phyloP scores from a whole-genome alignment of 208 protist genomes.

The Acanthamoeba quina region DNA sequence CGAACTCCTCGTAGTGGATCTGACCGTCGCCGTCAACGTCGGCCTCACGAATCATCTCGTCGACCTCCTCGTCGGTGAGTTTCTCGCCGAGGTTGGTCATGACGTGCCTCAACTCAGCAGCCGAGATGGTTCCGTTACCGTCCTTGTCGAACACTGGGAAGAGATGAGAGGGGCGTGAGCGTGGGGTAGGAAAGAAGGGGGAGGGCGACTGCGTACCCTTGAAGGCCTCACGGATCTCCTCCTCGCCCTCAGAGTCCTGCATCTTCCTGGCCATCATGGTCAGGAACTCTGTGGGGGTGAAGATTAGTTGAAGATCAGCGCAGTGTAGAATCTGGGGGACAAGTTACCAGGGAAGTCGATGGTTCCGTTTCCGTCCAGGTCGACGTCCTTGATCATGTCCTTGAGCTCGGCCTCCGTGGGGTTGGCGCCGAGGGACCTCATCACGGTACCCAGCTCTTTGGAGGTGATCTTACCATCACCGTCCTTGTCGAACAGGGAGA shows the following conservation, averaged over 20 bases:
- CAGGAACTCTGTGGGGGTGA: conserved; percentile 87
- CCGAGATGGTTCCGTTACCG: conserved; percentile 82
- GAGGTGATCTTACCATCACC: conserved; percentile 97
- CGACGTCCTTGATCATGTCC: conserved; percentile 97
- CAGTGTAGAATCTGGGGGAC: too few relatives aligned
- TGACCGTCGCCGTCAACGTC: conserved; percentile 93
- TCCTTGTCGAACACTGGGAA: conserved; percentile 90
- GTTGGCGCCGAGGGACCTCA: conserved; percentile 98
- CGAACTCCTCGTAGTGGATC: conserved; percentile 92
- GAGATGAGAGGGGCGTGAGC: neutral
- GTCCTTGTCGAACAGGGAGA: conserved; percentile 99
- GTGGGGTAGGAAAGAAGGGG: neutral
- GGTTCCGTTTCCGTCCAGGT: conserved; percentile 97
- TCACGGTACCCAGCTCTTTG: conserved; percentile 98
- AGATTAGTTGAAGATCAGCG: too few relatives aligned
- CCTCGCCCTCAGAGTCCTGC: conserved; percentile 89
- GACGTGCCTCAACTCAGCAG: conserved; percentile 93
- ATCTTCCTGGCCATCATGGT: conserved; percentile 89
- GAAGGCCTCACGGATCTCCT: conserved; percentile 92
- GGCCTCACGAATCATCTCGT: conserved; percentile 92
- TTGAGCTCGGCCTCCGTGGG: conserved; percentile 96
- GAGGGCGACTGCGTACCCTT: conserved; percentile 40
- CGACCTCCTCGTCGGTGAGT: conserved; percentile 94
- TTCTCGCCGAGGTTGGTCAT: conserved; percentile 95
- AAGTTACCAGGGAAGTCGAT: conserved; percentile 96